Conservation (phyloP, 768 basidiomycete genomes). For the Tricholoma hemisulphureum region DNA sequence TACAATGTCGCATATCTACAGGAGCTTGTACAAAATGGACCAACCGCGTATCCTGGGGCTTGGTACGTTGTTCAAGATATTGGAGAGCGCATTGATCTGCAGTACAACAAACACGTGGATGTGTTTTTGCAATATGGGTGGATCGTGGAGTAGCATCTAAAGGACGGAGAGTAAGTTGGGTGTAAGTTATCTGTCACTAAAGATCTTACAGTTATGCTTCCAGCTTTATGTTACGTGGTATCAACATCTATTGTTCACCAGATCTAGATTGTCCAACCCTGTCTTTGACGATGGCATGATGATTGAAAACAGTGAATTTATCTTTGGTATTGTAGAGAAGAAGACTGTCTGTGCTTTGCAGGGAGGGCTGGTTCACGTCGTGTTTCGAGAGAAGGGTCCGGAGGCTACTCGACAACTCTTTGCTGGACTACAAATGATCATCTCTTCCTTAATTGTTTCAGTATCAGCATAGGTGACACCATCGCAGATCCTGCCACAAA, state of each 20-base stretch:
- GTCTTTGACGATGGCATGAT: conserved; percentile 92
- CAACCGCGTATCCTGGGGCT: conserved; percentile 92
- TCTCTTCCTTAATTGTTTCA: conserved; percentile 99
- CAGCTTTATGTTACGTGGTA: conserved; percentile 86
- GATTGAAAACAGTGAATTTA: conserved; percentile 94
- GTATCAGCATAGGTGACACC: conserved; percentile 98
- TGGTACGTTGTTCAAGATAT: conserved; percentile 96
- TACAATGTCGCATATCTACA: conserved; percentile 95
- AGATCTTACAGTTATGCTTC: too few relatives aligned
- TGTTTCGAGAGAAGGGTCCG: conserved; percentile 96
- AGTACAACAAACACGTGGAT: conserved; percentile 94
- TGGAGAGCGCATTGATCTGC: conserved; percentile 93
- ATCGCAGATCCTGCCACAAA: conserved; percentile 91
- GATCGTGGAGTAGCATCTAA: conserved; percentile 97
- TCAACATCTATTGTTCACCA: conserved; percentile 84
- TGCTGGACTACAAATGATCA: conserved; percentile 92
- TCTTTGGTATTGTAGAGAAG: conserved; percentile 96
- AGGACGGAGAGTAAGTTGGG: conserved; percentile 98
- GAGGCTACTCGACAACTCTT: conserved; percentile 91
- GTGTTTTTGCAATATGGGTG: conserved; percentile 96
- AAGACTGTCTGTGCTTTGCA: conserved; percentile 97
- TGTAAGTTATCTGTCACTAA: too few relatives aligned
- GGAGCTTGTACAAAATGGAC: conserved; percentile 92
- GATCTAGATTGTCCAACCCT: conserved; percentile 77
- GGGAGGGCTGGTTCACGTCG: conserved; percentile 93